Percentiles rank a stretch among this genome's conserved stretches.
phyloP scores from a whole-genome alignment of 2,329 filamentous ascomycete genomes.

The Fusarium irregulare region DNA sequence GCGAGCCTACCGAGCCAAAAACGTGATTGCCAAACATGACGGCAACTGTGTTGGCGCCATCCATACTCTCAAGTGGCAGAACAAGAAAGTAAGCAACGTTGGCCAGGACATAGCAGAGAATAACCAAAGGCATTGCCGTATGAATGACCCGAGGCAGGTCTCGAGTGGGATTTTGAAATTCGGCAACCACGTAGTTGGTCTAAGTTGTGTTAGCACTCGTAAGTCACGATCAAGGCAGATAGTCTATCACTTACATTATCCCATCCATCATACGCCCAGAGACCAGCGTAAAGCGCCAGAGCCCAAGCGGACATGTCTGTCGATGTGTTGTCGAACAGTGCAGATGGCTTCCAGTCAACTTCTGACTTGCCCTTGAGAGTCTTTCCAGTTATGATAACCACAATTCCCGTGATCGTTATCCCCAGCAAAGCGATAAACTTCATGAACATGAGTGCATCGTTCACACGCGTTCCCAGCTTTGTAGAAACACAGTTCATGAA shows the following conservation, averaged over 20 bases:
- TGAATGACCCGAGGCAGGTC: slow-evolving; percentile 96
- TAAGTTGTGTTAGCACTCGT: slow-evolving; percentile 52
- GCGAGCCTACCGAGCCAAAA: slow-evolving; percentile 83
- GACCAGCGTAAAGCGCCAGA: slow-evolving; percentile 90
- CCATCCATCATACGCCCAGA: slow-evolving; percentile 99
- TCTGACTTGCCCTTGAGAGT: slow-evolving; percentile 81
- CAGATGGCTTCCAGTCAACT: slow-evolving; percentile 84
- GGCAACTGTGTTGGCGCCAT: slow-evolving; percentile 92
- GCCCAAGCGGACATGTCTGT: slow-evolving; percentile 87
- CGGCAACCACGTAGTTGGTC: slow-evolving; percentile 98
- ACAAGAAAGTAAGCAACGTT: slow-evolving; percentile 97
- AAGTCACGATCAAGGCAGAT: not conserved
- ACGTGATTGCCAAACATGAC: slow-evolving; percentile 92
- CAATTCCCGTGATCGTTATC: slow-evolving; percentile 86
- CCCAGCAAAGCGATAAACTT: slow-evolving; percentile 92
- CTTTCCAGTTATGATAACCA: slow-evolving; percentile 88
- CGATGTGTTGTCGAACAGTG: slow-evolving; percentile 90
- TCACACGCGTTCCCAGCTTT: slow-evolving; percentile 84
- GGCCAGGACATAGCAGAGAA: slow-evolving; percentile 87
- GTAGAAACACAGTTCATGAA: slow-evolving; percentile 92
- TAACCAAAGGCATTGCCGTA: slow-evolving; percentile 94
- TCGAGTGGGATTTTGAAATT: slow-evolving; percentile 90
- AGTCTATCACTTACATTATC: slow-evolving; percentile 78
- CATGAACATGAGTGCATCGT: slow-evolving; percentile 95
- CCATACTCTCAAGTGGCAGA: slow-evolving; percentile 81